A percentile compares a stretch with the other conserved stretches of the same genome.
Evolutionary conservation across 1,139 yeast species (phyloP).

Genomic region (Saccharomyces hybrid): DNA sequence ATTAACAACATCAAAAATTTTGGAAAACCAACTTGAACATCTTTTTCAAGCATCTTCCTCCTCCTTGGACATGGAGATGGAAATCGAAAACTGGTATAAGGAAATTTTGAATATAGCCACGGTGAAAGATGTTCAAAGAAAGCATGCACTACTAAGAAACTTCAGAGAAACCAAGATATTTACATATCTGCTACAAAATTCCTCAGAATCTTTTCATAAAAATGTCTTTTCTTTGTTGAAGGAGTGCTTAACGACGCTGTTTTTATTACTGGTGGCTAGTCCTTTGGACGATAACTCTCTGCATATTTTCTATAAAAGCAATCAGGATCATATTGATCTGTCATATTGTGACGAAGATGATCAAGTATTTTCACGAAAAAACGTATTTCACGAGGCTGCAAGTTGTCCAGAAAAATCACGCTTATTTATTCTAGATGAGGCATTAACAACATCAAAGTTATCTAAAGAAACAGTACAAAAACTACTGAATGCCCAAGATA

Average conservation of each 20-base stretch:
- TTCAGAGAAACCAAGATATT: slow-evolving; percentile 23
- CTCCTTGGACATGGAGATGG: slow-evolving; percentile 21
- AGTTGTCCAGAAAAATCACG: slow-evolving; percentile 33
- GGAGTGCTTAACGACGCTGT: slow-evolving; percentile 26
- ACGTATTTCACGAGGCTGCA: slow-evolving; percentile 36
- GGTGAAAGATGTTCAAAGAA: slow-evolving; percentile 27
- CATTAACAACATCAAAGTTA: slow-evolving; percentile 8
- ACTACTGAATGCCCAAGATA: slow-evolving; percentile 38
- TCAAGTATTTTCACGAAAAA: slow-evolving; percentile 32
- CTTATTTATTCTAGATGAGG: slow-evolving; percentile 30
- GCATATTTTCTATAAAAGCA: slow-evolving; percentile 23
- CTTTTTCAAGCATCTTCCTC: neutral
- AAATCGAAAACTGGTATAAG: slow-evolving; percentile 30
- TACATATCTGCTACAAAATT: neutral
- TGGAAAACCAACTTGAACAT: neutral
- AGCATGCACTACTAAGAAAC: slow-evolving; percentile 15
- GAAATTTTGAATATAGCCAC: slow-evolving; percentile 29
- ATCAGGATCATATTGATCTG: slow-evolving; percentile 21
- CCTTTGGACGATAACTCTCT: slow-evolving; percentile 29
- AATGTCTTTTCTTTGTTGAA: slow-evolving; percentile 11
- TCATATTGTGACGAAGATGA: slow-evolving; percentile 29
- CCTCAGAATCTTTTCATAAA: slow-evolving; percentile 7
- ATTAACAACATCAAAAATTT: neutral
- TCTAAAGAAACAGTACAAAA: slow-evolving; percentile 8
- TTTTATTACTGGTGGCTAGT: slow-evolving; percentile 24